A percentile compares a stretch with the other conserved stretches of the same genome.
Conservation (phyloP, 1,284 basidiomycete species). For the Cryptococcus sp. region DNA sequence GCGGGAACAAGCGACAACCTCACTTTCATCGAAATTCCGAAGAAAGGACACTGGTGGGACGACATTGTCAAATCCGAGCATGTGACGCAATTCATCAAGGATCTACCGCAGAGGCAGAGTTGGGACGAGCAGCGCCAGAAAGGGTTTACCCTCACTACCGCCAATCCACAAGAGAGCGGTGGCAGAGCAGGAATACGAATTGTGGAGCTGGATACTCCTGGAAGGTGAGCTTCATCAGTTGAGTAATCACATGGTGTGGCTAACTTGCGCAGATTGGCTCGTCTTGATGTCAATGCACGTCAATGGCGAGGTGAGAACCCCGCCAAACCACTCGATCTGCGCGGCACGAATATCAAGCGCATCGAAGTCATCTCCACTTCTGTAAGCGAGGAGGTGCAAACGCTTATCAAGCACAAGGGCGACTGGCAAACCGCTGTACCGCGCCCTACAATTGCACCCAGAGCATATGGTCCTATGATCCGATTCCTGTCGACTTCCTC, state of each 20-base stretch:
- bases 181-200: conserved; percentile 51
- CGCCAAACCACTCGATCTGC: conserved; percentile 23
- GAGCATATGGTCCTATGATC: conserved; percentile 63
- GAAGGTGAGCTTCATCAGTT: conserved; percentile 27
- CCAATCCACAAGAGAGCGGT: conserved; percentile 52
- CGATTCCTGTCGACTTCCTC: conserved; percentile 61
- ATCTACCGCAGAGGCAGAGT: conserved; percentile 15
- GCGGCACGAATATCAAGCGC: conserved; percentile 38
- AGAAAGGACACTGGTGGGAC: conserved; percentile 52
- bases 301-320: conserved; percentile 29
- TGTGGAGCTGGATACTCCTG: conserved; percentile 48
- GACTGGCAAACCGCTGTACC: neutral
- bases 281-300: conserved; percentile 43
- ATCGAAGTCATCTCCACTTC: conserved; percentile 18
- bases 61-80: conserved; percentile 43
- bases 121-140: conserved; percentile 27
- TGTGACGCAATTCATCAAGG: conserved; percentile 38
- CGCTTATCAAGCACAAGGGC: neutral
- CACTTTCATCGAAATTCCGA: conserved; percentile 43
- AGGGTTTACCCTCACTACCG: conserved; percentile 50
- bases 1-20: conserved; percentile 15
- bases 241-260: neutral
- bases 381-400: neutral
- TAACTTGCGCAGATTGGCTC: conserved; percentile 25
- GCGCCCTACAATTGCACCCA: conserved; percentile 19